A percentile compares a stretch with the other conserved stretches of the same genome.
Conservation (phyloP, 208 protist genomes). For the Porcisia hertigi region DNA sequence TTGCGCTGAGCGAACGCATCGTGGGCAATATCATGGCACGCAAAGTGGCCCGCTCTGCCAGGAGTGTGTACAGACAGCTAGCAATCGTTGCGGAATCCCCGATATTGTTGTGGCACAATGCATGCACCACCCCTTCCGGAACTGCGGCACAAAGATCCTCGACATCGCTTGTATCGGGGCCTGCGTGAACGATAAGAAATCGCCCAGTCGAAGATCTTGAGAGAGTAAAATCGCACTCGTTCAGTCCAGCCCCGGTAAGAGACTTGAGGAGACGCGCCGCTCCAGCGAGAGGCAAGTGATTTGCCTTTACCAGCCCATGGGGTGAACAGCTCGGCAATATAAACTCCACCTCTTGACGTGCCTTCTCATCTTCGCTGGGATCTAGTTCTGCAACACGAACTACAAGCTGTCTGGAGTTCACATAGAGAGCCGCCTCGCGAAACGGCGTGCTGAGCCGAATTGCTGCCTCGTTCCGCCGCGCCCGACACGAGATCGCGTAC, state of each 20-base stretch:
- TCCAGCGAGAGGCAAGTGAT: neutral
- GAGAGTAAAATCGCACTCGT: neutral
- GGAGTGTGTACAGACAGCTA: neutral
- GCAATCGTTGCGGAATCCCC: slow-evolving; percentile 3
- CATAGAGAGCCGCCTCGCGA: slow-evolving; percentile 19
- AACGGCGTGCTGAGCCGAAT: slow-evolving; percentile 1
- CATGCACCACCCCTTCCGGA: neutral
- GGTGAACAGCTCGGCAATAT: slow-evolving; percentile 4
- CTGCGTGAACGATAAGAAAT: neutral
- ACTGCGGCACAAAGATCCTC: slow-evolving; percentile 1
- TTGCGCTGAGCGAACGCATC: neutral
- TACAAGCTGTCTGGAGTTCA: slow-evolving; percentile 1
- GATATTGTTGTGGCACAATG: neutral
- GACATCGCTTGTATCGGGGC: neutral
- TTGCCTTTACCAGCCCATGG: neutral
- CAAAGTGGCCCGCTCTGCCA: slow-evolving; percentile 13
- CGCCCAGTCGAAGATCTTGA: neutral
- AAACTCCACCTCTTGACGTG: slow-evolving; percentile 7
- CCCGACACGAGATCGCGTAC: neutral
- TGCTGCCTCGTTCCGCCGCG: neutral
- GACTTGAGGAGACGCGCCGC: neutral
- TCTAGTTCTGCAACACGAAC: slow-evolving; percentile 8
- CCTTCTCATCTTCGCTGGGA: slow-evolving; percentile 10
- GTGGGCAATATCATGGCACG: neutral
- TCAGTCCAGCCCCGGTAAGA: slow-evolving; percentile 1